Evolutionary conservation across 495 filamentous ascomycete genomes (phyloP).

Genomic region (Rusavskia elegans): DNA sequence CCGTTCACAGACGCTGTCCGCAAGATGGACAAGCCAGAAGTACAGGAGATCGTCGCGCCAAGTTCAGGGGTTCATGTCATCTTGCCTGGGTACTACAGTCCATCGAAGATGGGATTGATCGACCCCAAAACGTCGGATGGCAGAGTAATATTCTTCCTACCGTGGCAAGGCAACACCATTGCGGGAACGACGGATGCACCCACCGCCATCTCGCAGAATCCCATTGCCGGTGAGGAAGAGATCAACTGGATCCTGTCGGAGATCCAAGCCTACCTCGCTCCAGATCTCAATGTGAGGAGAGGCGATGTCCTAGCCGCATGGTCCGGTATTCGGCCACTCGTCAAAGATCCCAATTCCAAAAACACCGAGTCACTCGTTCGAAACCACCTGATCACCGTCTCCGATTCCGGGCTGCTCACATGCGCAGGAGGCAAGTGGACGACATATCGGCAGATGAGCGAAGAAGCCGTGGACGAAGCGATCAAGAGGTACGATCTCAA

Average conservation of each 20-base stretch:
- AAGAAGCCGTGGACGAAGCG: conserved; percentile 89
- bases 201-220: conserved; percentile 64
- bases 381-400: conserved; percentile 84
- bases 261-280: conserved; percentile 74
- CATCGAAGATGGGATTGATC: conserved; percentile 90
- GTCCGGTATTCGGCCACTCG: conserved; percentile 86
- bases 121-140: conserved; percentile 91
- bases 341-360: conserved; percentile 84
- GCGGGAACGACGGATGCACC: conserved; percentile 91
- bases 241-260: conserved; percentile 95
- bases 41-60: conserved; percentile 81
- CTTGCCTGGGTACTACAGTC: conserved; percentile 88
- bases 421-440: conserved; percentile 99
- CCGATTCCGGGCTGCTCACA: conserved; percentile 72
- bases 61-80: conserved; percentile 91
- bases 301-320: conserved; percentile 93
- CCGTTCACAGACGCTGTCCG: conserved; percentile 89
- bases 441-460: conserved; percentile 96
- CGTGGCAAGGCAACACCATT: conserved; percentile 98
- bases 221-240: conserved; percentile 77
- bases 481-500: conserved; percentile 61
- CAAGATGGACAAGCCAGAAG: conserved; percentile 66
- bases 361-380: conserved; percentile 92
- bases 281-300: conserved; percentile 84
- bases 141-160: conserved; percentile 96